Evolutionary conservation across 192 early-diverging fungal species (phyloP).

Genomic region (Coemansia reversa): DNA sequence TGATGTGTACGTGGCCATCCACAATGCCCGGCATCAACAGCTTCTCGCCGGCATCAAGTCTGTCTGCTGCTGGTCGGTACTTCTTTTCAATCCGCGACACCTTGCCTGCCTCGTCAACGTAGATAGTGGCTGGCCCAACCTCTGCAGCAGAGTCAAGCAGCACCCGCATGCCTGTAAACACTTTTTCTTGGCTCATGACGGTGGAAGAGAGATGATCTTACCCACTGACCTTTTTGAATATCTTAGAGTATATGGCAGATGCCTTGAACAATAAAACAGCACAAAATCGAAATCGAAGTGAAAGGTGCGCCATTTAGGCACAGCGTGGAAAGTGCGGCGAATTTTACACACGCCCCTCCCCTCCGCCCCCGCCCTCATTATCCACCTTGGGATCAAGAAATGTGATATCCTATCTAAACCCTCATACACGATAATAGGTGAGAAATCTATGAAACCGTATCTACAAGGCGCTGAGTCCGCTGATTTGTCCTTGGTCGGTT

Average conservation of each 20-base stretch:
- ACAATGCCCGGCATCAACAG: slow-evolving; percentile 73
- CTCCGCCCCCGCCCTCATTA: neutral
- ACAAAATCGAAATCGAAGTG: neutral
- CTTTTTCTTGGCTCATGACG: slow-evolving; percentile 34
- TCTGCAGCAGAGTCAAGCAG: slow-evolving; percentile 47
- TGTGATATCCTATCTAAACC: no score
- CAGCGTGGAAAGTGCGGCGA: slow-evolving; percentile 4
- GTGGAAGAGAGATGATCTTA: neutral
- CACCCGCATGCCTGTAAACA: slow-evolving; percentile 50
- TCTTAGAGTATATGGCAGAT: neutral
- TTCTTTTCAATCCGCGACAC: slow-evolving; percentile 52
- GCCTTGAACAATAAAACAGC: neutral
- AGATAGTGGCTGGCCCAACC: slow-evolving; percentile 59
- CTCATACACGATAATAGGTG: no score
- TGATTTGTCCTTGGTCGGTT: neutral
- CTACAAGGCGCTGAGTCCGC: neutral
- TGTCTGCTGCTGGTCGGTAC: slow-evolving; percentile 46
- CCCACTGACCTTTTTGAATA: neutral
- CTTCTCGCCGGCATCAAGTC: slow-evolving; percentile 57
- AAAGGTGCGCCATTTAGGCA: neutral
- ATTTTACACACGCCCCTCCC: neutral
- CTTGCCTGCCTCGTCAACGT: slow-evolving; percentile 58
- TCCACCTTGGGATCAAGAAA: neutral
- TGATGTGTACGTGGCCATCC: slow-evolving; percentile 82
- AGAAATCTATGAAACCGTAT: neutral